Evolutionary conservation across 441 rosid genomes (phyloP), one percentile per base, ranked within the genome.

Genomic region (Pelargonium myrrhifolium): DNA sequence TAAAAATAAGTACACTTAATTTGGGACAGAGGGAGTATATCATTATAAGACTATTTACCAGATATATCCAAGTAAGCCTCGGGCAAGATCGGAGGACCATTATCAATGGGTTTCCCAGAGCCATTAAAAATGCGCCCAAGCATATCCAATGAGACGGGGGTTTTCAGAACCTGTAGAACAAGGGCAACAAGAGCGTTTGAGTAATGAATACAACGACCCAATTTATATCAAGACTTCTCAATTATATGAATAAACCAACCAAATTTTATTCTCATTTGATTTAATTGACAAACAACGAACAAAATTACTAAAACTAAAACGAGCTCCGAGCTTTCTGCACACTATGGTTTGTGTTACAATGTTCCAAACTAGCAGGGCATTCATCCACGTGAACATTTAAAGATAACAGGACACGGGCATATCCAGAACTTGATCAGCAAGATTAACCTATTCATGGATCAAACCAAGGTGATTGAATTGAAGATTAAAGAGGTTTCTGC

Each of bases 121-220:
- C 99, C 99, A 78, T 95, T 95, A 66, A 95, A 95, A 39, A 95
- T 92, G 72, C 98, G 97, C 9, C 99, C 99, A 78, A 95, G 97
- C 99, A 95, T 95, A 84, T 95, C 99, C 84, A 83, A 28, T 21
- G 99, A 92, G 21, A 95, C 98, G 9, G 98, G 99, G 22, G 99
- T 89, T 75, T 95, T 95, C 80, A 95, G 67, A 58, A 95, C 99
- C 99, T n/a, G n/a, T n/a, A n/a, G n/a, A 28, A 28, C 31, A 31
- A 0, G 37, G 59, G 58, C 77, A 72, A 42, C 6, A 26, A 12
- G 15, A 24, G 10, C 18, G 14, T 21, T 53, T 53, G 58, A 2
- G 2, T 7, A 20, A 31, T 24, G 9, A 24, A 65, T 35, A 47
- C 21, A 59, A 9, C 62, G 1, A 14, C 21, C 15, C 3, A 24